Evolutionary conservation across 163 green algal genomes (phyloP).

Genomic region (Dunaliella salina): DNA sequence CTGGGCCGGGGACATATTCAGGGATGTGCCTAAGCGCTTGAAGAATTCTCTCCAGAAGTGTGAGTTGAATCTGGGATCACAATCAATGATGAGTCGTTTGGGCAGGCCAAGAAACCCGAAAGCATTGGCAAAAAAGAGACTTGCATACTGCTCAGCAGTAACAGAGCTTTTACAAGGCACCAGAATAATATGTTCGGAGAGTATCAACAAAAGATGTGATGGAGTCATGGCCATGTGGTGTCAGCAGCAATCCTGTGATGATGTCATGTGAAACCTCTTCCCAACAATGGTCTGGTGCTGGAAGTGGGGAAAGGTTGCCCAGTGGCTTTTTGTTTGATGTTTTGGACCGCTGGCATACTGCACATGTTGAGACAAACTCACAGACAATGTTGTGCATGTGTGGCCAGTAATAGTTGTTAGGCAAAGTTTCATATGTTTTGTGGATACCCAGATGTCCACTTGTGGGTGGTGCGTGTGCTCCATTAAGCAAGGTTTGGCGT

Average conservation of each 20-base stretch:
- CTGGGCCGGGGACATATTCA: not conserved
- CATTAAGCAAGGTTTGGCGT: not conserved
- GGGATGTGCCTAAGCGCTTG: not conserved
- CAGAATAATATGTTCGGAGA: not conserved
- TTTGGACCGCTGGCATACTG: constrained; percentile 7
- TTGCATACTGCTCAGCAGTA: not conserved
- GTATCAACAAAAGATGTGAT: constrained; percentile 56
- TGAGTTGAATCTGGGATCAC: not conserved
- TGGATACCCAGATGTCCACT: not conserved
- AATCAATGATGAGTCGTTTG: not conserved
- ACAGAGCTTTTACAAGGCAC: not conserved
- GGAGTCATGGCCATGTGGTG: constrained; percentile 33
- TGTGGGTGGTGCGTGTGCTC: not conserved
- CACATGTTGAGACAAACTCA: not conserved
- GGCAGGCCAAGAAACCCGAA: not conserved
- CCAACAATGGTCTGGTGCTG: constrained; percentile 3
- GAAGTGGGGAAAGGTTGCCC: constrained; percentile 11
- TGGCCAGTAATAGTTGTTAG: constrained; percentile 13
- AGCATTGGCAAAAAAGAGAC: not conserved
- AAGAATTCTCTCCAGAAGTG: not conserved
- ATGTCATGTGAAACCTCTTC: constrained; percentile 23
- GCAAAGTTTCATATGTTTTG: not conserved
- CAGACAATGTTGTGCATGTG: not conserved
- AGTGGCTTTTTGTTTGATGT: not conserved
- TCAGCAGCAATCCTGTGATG: constrained; percentile 42